Base-by-base conservation (phyloP, 139 green algal genomes). In the Spirogloea muscicola region DNA sequence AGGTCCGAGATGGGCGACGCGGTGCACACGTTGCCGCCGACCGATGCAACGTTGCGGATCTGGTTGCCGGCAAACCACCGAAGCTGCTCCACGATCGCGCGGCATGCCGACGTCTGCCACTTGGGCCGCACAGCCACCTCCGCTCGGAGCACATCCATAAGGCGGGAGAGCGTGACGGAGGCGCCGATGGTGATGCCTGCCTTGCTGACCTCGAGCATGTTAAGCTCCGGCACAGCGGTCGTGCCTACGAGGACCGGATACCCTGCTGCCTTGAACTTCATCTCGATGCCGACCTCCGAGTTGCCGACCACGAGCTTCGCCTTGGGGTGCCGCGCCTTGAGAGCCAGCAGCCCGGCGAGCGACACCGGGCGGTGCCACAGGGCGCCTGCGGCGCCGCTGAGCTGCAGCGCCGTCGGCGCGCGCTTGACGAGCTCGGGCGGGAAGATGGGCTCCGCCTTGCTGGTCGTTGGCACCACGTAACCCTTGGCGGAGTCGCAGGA, bases 231-330 rank as follows among this genome's bases (percentile, higher is more conserved):
- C 7, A 98, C 84, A 58, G 90, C 86, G 0, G 87, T 92, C 5
- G 86, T 74, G 10, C 79, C 85, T 7, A 96, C 81, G 10, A 97
- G 75, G 40, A 91, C 70, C 3, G 85, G 89, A 81, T 96, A 97
- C 7, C 29, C 40, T 5, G 75, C 67, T 25, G 79, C 55, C 83
- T 98, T 98, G 87, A 98, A 97, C 84, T 95, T 96, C 84, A 96
- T 88, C 77, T 98, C 93, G 48, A 98, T 96, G 79, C 94, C 93
- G 34, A 97, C 89, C 83, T 98, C 93, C 1, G 91, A 96, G 84
- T 97, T 98, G 27, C 93, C 93, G 27, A 87, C 91, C 7, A 97
- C 87, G 34, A 98, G 41, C 81, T 90, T 89, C 1, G 89, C 88
- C 1, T 81, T 60, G 0, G 86, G 86, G 68, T 87, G 43, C 13